Conservation (phyloP, 176 grass and related monocot species). For the Poa annua region DNA sequence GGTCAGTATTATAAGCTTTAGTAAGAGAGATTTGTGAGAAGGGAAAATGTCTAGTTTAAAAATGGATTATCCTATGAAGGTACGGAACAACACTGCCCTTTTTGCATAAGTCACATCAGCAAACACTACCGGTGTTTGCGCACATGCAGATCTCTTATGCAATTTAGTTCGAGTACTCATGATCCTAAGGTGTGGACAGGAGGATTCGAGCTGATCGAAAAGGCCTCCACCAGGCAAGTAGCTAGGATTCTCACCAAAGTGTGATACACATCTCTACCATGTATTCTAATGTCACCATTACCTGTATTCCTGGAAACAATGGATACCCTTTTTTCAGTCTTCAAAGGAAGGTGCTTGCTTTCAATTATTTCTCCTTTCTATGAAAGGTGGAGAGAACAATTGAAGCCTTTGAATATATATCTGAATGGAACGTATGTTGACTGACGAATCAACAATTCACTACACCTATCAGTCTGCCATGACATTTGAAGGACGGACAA, state of each 20-base stretch:
- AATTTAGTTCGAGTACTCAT: slow-evolving; percentile 27
- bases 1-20: slow-evolving; percentile 13
- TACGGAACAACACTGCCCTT: slow-evolving; percentile 24
- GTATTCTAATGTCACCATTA: slow-evolving; percentile 11
- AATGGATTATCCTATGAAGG: slow-evolving; percentile 28
- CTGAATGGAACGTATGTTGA: slow-evolving; percentile 19
- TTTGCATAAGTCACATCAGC: slow-evolving; percentile 37
- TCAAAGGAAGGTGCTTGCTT: slow-evolving; percentile 11
- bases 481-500: slow-evolving; percentile 6
- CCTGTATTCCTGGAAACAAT: not conserved
- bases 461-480: not conserved
- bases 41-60: slow-evolving; percentile 23
- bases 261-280: slow-evolving; percentile 13
- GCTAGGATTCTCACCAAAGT: slow-evolving; percentile 38
- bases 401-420: slow-evolving; percentile 11
- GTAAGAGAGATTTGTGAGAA: slow-evolving; percentile 28
- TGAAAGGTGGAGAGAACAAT: slow-evolving; percentile 17
- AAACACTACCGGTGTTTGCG: slow-evolving; percentile 4
- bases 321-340: slow-evolving; percentile 23
- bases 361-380: slow-evolving; percentile 20
- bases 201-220: not conserved
- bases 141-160: slow-evolving; percentile 19
- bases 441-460: slow-evolving; percentile 1
- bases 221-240: slow-evolving; percentile 24
- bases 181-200: slow-evolving; percentile 13